phyloP scores from a whole-genome alignment of 176 grass and related monocot genomes.

The Oryza glumipatula region DNA sequence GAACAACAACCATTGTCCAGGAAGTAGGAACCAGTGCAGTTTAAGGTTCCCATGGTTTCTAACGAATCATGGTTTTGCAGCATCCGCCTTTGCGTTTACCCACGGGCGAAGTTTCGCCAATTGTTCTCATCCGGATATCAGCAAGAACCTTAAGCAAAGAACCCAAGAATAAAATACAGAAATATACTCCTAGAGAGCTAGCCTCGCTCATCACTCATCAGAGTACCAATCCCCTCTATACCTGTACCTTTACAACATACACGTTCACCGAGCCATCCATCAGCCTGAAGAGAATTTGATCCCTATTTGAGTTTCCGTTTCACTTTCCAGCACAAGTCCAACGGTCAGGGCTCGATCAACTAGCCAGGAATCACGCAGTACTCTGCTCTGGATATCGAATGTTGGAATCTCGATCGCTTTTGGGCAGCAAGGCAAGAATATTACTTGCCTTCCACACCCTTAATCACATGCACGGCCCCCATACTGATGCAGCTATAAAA shows the following conservation, averaged over 20 bases:
- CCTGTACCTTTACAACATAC: neutral
- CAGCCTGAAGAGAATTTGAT: neutral
- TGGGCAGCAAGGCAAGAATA: slow-evolving; percentile 50
- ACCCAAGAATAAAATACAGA: neutral
- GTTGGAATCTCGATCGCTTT: slow-evolving; percentile 21
- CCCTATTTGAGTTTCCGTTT: neutral
- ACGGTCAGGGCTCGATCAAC: neutral
- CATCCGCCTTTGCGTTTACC: slow-evolving; percentile 48
- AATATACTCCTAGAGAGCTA: neutral
- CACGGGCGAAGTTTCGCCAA: slow-evolving; percentile 31
- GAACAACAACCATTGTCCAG: neutral
- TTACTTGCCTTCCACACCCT: slow-evolving; percentile 40
- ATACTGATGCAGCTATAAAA: slow-evolving; percentile 27
- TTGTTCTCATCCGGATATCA: slow-evolving; percentile 16
- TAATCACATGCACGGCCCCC: slow-evolving; percentile 2
- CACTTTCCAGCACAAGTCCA: slow-evolving; percentile 41
- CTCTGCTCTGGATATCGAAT: neutral
- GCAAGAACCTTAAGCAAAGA: slow-evolving; percentile 28
- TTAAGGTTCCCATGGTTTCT: no score
- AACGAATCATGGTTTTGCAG: neutral
- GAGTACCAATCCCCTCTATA: slow-evolving; percentile 28
- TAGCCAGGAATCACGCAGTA: slow-evolving; percentile 24
- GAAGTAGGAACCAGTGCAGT: no score
- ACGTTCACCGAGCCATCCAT: neutral
- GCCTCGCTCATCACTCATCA: neutral